A percentile compares a stretch with the other conserved stretches of the same genome.
Conservation (phyloP, 1,284 basidiomycete genomes). For the Pseudozyma sp. region DNA sequence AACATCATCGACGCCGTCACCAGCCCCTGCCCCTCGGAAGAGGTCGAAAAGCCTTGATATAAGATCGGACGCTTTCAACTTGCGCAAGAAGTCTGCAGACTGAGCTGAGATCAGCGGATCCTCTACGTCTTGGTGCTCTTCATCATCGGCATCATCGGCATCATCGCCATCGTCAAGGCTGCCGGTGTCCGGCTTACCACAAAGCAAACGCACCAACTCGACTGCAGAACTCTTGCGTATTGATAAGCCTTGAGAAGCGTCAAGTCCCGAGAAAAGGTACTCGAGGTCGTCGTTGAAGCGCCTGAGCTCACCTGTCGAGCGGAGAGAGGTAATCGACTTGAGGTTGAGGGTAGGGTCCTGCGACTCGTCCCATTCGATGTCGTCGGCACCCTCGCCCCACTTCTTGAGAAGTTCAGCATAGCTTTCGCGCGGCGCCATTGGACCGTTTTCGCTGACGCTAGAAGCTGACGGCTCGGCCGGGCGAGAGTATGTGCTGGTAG, state of each 20-base stretch:
- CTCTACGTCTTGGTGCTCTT: constrained; percentile 9
- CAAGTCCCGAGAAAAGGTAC: constrained; percentile 47
- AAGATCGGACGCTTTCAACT: constrained; percentile 48
- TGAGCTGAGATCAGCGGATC: constrained; percentile 31
- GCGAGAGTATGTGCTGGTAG: not conserved
- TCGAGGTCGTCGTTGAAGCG: constrained; percentile 55
- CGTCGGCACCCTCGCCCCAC: constrained; percentile 51
- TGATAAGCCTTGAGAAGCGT: constrained; percentile 22
- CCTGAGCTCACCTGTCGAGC: constrained; percentile 42
- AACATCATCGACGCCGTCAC: constrained; percentile 42
- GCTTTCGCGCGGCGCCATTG: constrained; percentile 35
- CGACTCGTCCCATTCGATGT: constrained; percentile 55
- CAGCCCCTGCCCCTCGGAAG: constrained; percentile 36
- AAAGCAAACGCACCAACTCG: constrained; percentile 41
- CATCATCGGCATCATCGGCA: constrained; percentile 2
- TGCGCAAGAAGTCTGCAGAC: constrained; percentile 49
- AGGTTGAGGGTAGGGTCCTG: constrained; percentile 52
- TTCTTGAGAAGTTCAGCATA: constrained; percentile 51
- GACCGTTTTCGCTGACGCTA: not conserved
- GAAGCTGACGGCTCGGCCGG: not conserved
- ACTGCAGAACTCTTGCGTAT: constrained; percentile 40
- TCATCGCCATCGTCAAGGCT: constrained; percentile 21
- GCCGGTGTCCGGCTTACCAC: constrained; percentile 37
- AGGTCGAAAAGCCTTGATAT: constrained; percentile 40
- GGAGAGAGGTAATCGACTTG: constrained; percentile 51